Percentiles rank a stretch among this genome's conserved stretches.
Evolutionary conservation across 2,329 filamentous ascomycete species (phyloP).

Genomic region (Xylaria sp.): DNA sequence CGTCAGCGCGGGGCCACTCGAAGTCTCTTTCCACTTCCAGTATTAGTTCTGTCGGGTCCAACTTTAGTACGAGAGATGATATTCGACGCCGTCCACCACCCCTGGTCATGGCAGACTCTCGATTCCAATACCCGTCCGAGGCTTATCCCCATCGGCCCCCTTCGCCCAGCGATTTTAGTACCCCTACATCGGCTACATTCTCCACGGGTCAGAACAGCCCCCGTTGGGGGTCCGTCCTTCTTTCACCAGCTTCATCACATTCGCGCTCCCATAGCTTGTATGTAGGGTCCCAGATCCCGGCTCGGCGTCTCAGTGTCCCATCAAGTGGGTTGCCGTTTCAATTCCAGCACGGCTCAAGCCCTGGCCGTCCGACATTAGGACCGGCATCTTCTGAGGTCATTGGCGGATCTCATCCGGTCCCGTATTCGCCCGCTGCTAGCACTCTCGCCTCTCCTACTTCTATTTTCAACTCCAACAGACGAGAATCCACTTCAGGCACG

Average conservation of each 20-base stretch:
- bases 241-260: slow-evolving; percentile 78
- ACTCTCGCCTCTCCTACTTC: slow-evolving; percentile 74
- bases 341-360: slow-evolving; percentile 66
- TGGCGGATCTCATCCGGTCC: slow-evolving; percentile 65
- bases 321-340: slow-evolving; percentile 81
- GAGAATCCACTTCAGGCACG: slow-evolving; percentile 71
- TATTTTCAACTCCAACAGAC: slow-evolving; percentile 71
- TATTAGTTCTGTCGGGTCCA: slow-evolving; percentile 76
- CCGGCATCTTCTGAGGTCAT: slow-evolving; percentile 57
- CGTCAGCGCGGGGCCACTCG: slow-evolving; percentile 81
- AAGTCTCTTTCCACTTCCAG: slow-evolving; percentile 89
- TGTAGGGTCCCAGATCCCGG: slow-evolving; percentile 71
- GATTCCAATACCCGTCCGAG: slow-evolving; percentile 72
- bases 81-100: slow-evolving; percentile 80
- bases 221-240: slow-evolving; percentile 73
- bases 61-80: slow-evolving; percentile 73
- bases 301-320: slow-evolving; percentile 83
- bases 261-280: slow-evolving; percentile 80
- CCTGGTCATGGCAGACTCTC: slow-evolving; percentile 82
- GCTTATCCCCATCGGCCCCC: slow-evolving; percentile 72
- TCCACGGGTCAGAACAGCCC: slow-evolving; percentile 82
- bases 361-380: slow-evolving; percentile 66
- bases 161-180: slow-evolving; percentile 80
- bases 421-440: slow-evolving; percentile 69
- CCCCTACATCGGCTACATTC: slow-evolving; percentile 85